Base-by-base conservation (phyloP, 2,329 filamentous ascomycete species). In the Monosporascus cannonballus region DNA sequence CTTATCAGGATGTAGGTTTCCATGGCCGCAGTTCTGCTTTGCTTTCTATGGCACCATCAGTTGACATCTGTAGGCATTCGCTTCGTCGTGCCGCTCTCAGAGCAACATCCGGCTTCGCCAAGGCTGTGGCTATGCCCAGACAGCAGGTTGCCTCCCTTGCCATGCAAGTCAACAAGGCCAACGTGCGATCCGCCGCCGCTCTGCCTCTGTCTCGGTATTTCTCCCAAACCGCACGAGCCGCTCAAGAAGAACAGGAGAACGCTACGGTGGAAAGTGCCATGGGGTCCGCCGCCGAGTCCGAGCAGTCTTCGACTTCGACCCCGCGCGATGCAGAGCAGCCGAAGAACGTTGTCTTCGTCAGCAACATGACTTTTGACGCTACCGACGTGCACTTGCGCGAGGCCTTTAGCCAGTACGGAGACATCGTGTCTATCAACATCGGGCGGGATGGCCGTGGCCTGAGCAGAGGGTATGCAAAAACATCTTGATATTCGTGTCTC, bases 331-430 rank as follows among this genome's bases (percentile, higher is more conserved):
- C 27, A 9, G 27, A 30, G 9, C 27, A 30, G 27, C 9, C 30
- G 18, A 20, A 15, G 39, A n/a, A 34, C 46, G 78, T 73, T 7
- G 60, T 89, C 55, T 90, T 86, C 62, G 64, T 89, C 56, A 85
- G 84, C 54, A 90, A 90, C 68, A 71, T 90, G 46, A 84, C 83
- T 67, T 90, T 83, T 65, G 85, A 89, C 64, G 78, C 86, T 52
- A 83, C 78, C 6, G 76, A 80, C 6, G 76, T 80, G 30, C 79
- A 86, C 58, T 61, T 90, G 47, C 73, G 76, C 60, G 74, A 77
- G 49, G 77, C 83, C 46, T 85, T 89, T 64, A 67, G 71, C 55
- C 74, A 77, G 47, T 71, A 65, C 41, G 69, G 69, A 41, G 57
- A 65, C 1, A 61, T 71, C n/a, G 0, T 14, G 7, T 0, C 4